Percentiles rank a stretch among this genome's conserved stretches.
phyloP scores from a whole-genome alignment of 2,329 filamentous ascomycete species.

The Clonostachys chloroleuca region DNA sequence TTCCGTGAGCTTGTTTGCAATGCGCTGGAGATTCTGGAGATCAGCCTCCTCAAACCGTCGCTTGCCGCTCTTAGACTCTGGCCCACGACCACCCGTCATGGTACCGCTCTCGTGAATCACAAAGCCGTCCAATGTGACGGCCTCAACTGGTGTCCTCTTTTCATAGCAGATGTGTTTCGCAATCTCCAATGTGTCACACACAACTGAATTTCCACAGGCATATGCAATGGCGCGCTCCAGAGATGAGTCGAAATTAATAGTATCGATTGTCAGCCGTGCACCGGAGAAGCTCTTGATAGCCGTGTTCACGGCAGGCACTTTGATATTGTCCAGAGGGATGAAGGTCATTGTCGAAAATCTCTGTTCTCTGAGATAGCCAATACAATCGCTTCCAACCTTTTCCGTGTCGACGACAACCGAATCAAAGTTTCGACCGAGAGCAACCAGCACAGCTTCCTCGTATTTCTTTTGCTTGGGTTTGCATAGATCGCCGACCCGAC shows the following conservation, averaged over 20 bases:
- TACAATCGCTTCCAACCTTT: slow-evolving; percentile 89
- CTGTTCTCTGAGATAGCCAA: slow-evolving; percentile 90
- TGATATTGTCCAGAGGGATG: slow-evolving; percentile 94
- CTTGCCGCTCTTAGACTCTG: slow-evolving; percentile 67
- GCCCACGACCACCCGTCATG: slow-evolving; percentile 91
- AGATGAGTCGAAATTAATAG: slow-evolving; percentile 85
- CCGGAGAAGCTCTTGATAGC: slow-evolving; percentile 86
- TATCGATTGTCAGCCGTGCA: slow-evolving; percentile 88
- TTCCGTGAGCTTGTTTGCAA: slow-evolving; percentile 69
- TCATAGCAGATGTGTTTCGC: slow-evolving; percentile 89
- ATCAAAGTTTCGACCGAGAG: slow-evolving; percentile 89
- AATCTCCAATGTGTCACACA: slow-evolving; percentile 82
- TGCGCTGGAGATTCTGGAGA: slow-evolving; percentile 75
- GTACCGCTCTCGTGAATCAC: slow-evolving; percentile 95
- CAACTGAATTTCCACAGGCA: slow-evolving; percentile 89
- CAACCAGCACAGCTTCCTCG: slow-evolving; percentile 86
- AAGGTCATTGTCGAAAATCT: slow-evolving; percentile 86
- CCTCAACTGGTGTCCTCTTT: slow-evolving; percentile 82
- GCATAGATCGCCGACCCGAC: slow-evolving; percentile 85
- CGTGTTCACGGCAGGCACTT: slow-evolving; percentile 85
- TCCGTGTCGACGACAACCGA: slow-evolving; percentile 93
- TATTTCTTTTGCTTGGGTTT: slow-evolving; percentile 97
- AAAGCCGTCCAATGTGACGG: slow-evolving; percentile 90
- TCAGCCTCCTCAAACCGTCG: slow-evolving; percentile 88
- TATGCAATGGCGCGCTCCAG: slow-evolving; percentile 92